Conservation (phyloP, 2,329 filamentous ascomycete species). For the Colletotrichum trifolii region DNA sequence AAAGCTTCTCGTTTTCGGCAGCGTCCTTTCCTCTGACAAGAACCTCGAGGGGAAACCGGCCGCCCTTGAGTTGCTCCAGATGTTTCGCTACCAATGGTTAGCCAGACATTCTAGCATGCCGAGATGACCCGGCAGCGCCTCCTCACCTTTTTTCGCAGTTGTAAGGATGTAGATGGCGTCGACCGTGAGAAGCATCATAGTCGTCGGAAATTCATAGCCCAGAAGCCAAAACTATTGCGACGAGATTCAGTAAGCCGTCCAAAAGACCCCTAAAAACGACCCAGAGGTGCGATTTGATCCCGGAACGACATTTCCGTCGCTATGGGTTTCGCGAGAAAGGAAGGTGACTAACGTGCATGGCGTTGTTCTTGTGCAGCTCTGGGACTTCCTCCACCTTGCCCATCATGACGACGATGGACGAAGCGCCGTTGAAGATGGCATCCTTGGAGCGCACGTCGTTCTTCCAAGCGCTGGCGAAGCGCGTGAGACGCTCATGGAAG, state of each 20-base stretch:
- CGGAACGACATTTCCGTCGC: slow-evolving; percentile 7
- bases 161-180: slow-evolving; percentile 93
- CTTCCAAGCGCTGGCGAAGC: slow-evolving; percentile 93
- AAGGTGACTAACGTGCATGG: slow-evolving; percentile 80
- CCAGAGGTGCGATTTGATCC: neutral
- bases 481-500: slow-evolving; percentile 93
- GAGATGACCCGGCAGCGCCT: slow-evolving; percentile 2
- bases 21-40: slow-evolving; percentile 92
- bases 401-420: slow-evolving; percentile 89
- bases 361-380: slow-evolving; percentile 94
- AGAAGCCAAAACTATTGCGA: slow-evolving; percentile 89
- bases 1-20: slow-evolving; percentile 90
- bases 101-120: slow-evolving; percentile 2
- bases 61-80: slow-evolving; percentile 89
- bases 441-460: slow-evolving; percentile 91
- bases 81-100: slow-evolving; percentile 78
- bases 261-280: neutral
- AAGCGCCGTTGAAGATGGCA: slow-evolving; percentile 81
- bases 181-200: slow-evolving; percentile 89
- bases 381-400: slow-evolving; percentile 92
- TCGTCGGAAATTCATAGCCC: slow-evolving; percentile 98
- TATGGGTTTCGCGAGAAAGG: slow-evolving; percentile 28
- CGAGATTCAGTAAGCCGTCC: slow-evolving; percentile 19
- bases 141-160: slow-evolving; percentile 92
- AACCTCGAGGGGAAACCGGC: slow-evolving; percentile 92